A percentile compares a stretch with the other conserved stretches of the same genome.
phyloP scores from a whole-genome alignment of 345 rosid species.

The Anacardium occidentale region DNA sequence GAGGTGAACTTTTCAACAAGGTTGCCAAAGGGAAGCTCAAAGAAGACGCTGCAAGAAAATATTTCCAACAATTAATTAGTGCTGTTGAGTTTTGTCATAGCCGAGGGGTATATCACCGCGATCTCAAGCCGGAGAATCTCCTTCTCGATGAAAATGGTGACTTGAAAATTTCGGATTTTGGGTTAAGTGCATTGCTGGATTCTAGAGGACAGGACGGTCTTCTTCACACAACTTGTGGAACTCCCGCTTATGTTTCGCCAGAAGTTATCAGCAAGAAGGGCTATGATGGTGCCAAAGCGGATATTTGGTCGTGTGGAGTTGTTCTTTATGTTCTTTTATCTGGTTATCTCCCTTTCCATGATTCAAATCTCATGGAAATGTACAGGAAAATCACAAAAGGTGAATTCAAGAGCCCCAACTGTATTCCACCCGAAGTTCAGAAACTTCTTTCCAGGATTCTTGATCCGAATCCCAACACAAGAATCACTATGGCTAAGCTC shows the following conservation, averaged over 20 bases:
- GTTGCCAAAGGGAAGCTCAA: slow-evolving; percentile 71
- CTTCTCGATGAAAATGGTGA: slow-evolving; percentile 71
- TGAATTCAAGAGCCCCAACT: slow-evolving; percentile 69
- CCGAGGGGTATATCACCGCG: slow-evolving; percentile 82
- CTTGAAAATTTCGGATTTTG: slow-evolving; percentile 75
- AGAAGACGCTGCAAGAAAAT: slow-evolving; percentile 64
- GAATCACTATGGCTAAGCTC: slow-evolving; percentile 56
- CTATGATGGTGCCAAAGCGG: slow-evolving; percentile 76
- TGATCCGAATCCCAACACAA: slow-evolving; percentile 57
- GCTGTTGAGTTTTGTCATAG: slow-evolving; percentile 86
- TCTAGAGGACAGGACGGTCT: slow-evolving; percentile 66
- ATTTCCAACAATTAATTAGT: slow-evolving; percentile 71
- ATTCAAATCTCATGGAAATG: slow-evolving; percentile 64
- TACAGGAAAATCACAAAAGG: slow-evolving; percentile 63
- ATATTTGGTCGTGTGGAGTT: slow-evolving; percentile 89
- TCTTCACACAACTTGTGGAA: slow-evolving; percentile 88
- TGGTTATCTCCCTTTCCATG: slow-evolving; percentile 74
- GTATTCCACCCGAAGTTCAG: slow-evolving; percentile 67
- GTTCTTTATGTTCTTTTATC: slow-evolving; percentile 71
- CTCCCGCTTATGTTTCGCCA: slow-evolving; percentile 90
- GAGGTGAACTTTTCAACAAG: slow-evolving; percentile 79
- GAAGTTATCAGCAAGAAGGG: slow-evolving; percentile 76
- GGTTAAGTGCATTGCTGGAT: slow-evolving; percentile 61
- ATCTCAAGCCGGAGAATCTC: slow-evolving; percentile 84
- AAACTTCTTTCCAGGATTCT: slow-evolving; percentile 73